Percentiles rank a stretch among this genome's conserved stretches.
Conservation (phyloP, 352 stramenopile genomes). For the Pythium apleroticum region DNA sequence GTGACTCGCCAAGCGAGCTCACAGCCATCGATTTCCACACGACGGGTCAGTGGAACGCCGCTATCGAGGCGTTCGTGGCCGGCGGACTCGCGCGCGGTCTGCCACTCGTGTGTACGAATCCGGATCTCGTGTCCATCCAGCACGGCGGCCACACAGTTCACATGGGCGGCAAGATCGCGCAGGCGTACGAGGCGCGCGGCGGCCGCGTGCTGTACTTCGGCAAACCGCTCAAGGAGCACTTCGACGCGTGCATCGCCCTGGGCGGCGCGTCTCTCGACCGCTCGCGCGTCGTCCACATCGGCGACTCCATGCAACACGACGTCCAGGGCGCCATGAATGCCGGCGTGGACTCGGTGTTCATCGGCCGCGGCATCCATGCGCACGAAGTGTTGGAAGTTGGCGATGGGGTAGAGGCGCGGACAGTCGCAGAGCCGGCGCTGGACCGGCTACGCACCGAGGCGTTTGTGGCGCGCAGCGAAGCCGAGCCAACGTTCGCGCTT, state of each 20-base stretch:
- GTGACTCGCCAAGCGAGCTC: constrained; percentile 30
- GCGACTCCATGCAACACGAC: constrained; percentile 70
- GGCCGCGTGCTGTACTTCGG: constrained; percentile 79
- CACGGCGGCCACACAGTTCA: constrained; percentile 58
- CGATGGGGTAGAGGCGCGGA: no score
- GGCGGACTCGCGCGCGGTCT: constrained; percentile 50
- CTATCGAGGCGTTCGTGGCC: constrained; percentile 48
- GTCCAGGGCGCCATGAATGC: constrained; percentile 53
- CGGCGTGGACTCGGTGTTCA: constrained; percentile 57
- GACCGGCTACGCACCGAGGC: not conserved
- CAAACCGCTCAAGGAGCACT: constrained; percentile 81
- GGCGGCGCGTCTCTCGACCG: not conserved
- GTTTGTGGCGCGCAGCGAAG: not conserved
- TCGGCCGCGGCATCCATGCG: constrained; percentile 56
- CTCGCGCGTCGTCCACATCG: constrained; percentile 46
- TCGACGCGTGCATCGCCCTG: constrained; percentile 57
- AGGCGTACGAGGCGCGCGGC: constrained; percentile 76
- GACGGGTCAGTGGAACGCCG: constrained; percentile 40
- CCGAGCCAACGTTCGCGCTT: constrained; percentile 25
- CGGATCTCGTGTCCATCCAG: constrained; percentile 78
- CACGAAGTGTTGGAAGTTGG: constrained; percentile 32
- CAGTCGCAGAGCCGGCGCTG: not conserved
- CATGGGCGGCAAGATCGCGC: constrained; percentile 79
- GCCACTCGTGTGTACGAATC: constrained; percentile 87
- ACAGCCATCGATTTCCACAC: constrained; percentile 44